Conservation (phyloP, 768 basidiomycete genomes). For the Phylloporus sp. region DNA sequence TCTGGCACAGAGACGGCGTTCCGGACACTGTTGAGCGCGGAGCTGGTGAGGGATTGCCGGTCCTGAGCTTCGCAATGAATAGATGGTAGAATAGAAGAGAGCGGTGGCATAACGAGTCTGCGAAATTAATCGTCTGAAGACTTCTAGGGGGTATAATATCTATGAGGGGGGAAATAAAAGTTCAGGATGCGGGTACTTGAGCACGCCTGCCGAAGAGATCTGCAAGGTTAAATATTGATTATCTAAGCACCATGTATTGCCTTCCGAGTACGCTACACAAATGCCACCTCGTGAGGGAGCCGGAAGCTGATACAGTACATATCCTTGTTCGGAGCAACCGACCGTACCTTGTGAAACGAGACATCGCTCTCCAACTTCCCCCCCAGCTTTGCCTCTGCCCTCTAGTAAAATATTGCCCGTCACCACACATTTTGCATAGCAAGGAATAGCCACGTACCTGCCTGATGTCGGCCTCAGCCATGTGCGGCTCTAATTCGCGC, state of each 20-base stretch:
- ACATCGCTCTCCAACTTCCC: conserved; percentile 47
- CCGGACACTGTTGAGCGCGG: conserved; percentile 63
- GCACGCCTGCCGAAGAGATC: background rate
- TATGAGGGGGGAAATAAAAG: conserved; percentile 18
- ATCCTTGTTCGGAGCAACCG: conserved; percentile 93
- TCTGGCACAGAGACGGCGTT: conserved; percentile 70
- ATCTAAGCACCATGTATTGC: conserved; percentile 32
- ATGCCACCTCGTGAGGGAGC: conserved; percentile 48
- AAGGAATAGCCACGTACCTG: conserved; percentile 49
- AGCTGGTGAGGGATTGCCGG: conserved; percentile 41
- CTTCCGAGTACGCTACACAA: conserved; percentile 29
- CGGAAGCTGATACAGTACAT: conserved; percentile 97
- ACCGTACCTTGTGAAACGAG: conserved; percentile 73
- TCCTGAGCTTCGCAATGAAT: conserved; percentile 50
- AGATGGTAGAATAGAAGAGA: conserved; percentile 44
- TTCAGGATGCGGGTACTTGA: conserved; percentile 19
- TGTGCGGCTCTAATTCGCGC: conserved; percentile 65
- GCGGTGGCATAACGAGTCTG: conserved; percentile 36
- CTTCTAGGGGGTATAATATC: conserved; percentile 33
- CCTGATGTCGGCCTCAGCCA: conserved; percentile 74
- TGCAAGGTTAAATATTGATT: conserved; percentile 29
- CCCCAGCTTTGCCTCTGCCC: conserved; percentile 67
- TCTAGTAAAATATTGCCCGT: conserved; percentile 40
- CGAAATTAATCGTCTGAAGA: conserved; percentile 26
- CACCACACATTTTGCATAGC: conserved; percentile 2